Conservation (phyloP, 140 eudicot genomes). For the Stevia rebaudiana region DNA sequence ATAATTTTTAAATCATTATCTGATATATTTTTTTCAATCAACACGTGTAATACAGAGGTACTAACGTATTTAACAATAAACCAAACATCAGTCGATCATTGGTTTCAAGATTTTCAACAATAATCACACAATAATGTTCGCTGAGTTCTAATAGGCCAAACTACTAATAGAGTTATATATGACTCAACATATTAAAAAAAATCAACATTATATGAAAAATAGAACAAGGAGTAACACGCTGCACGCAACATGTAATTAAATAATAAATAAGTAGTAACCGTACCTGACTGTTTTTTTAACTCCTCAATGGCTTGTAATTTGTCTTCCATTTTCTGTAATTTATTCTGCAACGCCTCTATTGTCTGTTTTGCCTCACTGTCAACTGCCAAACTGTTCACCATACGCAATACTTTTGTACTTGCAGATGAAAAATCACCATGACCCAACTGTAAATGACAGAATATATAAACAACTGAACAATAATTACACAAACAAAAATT, state of each 20-base stretch:
- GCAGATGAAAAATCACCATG: constrained; percentile 97
- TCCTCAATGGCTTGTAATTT: constrained; percentile 84
- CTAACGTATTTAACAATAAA: constrained; percentile 2
- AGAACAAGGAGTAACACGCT: background rate
- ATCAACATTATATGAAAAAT: background rate
- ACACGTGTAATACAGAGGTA: too few relatives aligned
- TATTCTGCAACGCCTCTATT: constrained; percentile 80
- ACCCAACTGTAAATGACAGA: constrained; percentile 55
- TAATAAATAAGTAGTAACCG: constrained; percentile 4
- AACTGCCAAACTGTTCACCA: constrained; percentile 93
- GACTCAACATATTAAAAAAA: constrained; percentile 6
- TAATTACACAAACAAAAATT: background rate
- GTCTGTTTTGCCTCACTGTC: constrained; percentile 95
- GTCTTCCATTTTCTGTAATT: constrained; percentile 73
- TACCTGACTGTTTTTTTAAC: constrained; percentile 83
- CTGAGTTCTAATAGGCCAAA: constrained; percentile 2
- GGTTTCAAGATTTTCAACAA: background rate
- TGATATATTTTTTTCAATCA: too few relatives aligned
- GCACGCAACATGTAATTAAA: too few relatives aligned
- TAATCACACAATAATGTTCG: background rate
- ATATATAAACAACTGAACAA: constrained; percentile 7
- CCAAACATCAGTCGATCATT: background rate
- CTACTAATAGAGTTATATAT: background rate
- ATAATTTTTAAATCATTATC: too few relatives aligned
- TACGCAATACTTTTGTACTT: constrained; percentile 83